These are phyloP conservation scores for Diaporthe australafricana DNA, from an alignment of 2,329 filamentous ascomycete genomes.

Conservation along the genomic window DNA sequence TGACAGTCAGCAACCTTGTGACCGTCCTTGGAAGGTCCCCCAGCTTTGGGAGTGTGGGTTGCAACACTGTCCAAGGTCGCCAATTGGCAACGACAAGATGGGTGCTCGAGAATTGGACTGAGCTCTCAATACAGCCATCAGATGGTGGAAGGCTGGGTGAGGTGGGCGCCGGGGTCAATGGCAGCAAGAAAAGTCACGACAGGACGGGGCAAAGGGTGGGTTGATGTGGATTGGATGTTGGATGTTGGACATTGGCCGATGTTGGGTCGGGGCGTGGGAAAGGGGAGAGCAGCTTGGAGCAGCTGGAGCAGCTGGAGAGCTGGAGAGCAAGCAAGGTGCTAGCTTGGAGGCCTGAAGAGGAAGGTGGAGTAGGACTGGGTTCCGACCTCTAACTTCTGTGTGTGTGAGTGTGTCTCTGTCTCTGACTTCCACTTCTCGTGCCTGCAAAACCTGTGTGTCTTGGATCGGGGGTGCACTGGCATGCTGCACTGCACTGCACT, in stretches of 20 bases:
- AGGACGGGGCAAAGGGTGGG: background rate
- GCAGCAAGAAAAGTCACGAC: conserved; percentile 11
- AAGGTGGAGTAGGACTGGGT: conserved; percentile 26
- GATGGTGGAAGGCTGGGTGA: background rate
- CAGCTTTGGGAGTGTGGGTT: background rate
- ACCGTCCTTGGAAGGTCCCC: background rate
- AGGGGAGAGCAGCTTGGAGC: conserved; percentile 8
- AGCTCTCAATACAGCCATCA: conserved; percentile 18
- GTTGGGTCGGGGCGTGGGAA: conserved; percentile 9
- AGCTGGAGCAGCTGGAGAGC: too few species aligned
- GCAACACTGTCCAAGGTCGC: conserved; percentile 2
- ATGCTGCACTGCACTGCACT: background rate
- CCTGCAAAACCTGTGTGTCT: conserved; percentile 9
- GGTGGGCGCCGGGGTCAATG: conserved; percentile 17
- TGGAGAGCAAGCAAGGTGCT: background rate
- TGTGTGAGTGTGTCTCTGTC: background rate
- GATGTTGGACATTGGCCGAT: conserved; percentile 8
- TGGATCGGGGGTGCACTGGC: conserved; percentile 13
- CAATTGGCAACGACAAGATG: conserved; percentile 7
- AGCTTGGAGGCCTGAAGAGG: conserved; percentile 27
- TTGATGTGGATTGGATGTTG: conserved; percentile 15
- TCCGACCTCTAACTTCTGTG: background rate
- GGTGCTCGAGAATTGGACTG: background rate
- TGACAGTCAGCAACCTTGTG: background rate
- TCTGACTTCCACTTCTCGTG: background rate